Percentiles rank a stretch among this genome's conserved stretches.
These are phyloP conservation scores for Jatropha curcas DNA, from an alignment of 345 rosid genomes.

Conservation along the genomic window DNA sequence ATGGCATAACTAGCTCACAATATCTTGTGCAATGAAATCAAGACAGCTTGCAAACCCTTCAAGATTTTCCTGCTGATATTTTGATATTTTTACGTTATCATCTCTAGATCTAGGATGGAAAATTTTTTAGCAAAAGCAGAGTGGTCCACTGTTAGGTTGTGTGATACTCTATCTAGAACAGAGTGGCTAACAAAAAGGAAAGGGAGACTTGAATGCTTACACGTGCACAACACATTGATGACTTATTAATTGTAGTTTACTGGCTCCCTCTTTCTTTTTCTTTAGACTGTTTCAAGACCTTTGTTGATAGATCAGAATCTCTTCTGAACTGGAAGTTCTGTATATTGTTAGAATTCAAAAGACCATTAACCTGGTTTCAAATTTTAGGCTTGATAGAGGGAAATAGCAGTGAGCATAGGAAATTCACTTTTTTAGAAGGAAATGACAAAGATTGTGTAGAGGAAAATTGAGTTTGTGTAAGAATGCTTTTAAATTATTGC, in stretches of 20 bases:
- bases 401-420: neutral
- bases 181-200: neutral
- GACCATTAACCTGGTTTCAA: neutral
- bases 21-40: slow-evolving; percentile 17
- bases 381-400: neutral
- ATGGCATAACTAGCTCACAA: slow-evolving; percentile 14
- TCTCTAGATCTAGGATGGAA: neutral
- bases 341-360: neutral
- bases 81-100: neutral
- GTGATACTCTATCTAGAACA: neutral
- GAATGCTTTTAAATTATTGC: neutral
- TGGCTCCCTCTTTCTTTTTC: neutral
- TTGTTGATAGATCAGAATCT: neutral
- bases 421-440: too few species aligned
- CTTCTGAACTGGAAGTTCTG: neutral
- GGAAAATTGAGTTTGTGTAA: neutral
- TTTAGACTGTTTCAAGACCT: neutral
- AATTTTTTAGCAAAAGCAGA: neutral
- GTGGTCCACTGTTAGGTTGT: slow-evolving; percentile 3
- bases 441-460: neutral
- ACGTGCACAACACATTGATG: neutral
- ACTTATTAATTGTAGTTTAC: neutral
- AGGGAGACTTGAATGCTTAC: slow-evolving; percentile 5
- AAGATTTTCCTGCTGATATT: slow-evolving; percentile 11
- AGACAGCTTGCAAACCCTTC: slow-evolving; percentile 39